Evolutionary conservation across 2,329 filamentous ascomycete species (phyloP).

Genomic region (Venturia effusa): DNA sequence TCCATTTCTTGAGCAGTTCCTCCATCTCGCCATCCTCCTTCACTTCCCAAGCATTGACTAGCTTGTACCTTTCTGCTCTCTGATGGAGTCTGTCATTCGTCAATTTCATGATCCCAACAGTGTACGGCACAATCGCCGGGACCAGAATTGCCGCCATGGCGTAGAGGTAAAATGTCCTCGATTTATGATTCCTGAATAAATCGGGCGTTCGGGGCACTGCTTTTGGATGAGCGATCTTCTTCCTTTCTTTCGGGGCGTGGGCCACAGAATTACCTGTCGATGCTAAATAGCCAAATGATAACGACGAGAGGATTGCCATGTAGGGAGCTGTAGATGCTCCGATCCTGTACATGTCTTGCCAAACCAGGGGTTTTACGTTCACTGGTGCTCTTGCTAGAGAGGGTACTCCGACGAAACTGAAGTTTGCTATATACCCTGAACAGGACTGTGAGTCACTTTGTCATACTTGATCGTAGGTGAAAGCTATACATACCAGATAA

Average conservation of each 20-base stretch:
- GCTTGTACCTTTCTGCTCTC: not conserved
- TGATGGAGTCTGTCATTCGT: conserved; percentile 7
- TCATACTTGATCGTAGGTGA: not conserved
- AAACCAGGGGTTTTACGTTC: not conserved
- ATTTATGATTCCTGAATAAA: not conserved
- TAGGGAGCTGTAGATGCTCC: not conserved
- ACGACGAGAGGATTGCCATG: not conserved
- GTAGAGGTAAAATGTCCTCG: conserved; percentile 9
- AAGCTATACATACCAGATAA: conserved; percentile 2
- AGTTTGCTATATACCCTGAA: not conserved
- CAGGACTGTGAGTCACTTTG: not conserved
- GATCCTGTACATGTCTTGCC: conserved; percentile 1
- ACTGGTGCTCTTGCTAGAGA: not conserved
- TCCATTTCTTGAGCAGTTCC: conserved; percentile 3
- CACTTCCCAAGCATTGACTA: not conserved
- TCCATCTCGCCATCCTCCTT: conserved; percentile 1
- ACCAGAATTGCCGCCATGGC: conserved; percentile 8
- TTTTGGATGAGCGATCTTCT: not conserved
- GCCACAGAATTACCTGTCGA: not conserved
- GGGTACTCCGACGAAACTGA: not conserved
- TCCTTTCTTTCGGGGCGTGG: not conserved
- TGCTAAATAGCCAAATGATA: conserved; percentile 9
- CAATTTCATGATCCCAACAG: conserved; percentile 8
- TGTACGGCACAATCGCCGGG: conserved; percentile 11
- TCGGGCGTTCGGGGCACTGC: not conserved